A percentile compares a stretch with the other conserved stretches of the same genome.
Evolutionary conservation across 2,329 filamentous ascomycete species (phyloP).

Genomic region (Sordariomycetes sp.): DNA sequence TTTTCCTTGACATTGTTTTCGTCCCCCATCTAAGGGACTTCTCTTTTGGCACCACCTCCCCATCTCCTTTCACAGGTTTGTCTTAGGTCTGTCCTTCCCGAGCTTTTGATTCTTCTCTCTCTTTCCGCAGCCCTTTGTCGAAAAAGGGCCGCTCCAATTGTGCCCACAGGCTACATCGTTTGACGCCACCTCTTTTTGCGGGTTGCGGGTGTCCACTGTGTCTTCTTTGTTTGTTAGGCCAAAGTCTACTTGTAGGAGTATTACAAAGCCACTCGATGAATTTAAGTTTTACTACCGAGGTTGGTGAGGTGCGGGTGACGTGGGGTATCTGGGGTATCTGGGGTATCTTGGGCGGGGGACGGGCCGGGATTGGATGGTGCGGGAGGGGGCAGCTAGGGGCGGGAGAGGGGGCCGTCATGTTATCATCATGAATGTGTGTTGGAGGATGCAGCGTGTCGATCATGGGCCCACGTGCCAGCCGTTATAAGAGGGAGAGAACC

Average conservation of each 20-base stretch:
- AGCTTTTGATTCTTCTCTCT: not conserved
- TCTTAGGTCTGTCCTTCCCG: not conserved
- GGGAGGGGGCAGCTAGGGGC: not conserved
- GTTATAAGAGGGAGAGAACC: not conserved
- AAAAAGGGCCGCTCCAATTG: no score
- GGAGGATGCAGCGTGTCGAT: not conserved
- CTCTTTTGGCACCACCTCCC: not conserved
- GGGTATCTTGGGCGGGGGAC: not conserved
- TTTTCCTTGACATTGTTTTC: not conserved
- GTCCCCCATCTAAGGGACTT: not conserved
- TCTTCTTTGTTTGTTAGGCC: not conserved
- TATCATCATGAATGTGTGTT: not conserved
- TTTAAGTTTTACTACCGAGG: not conserved
- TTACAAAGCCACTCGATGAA: not conserved
- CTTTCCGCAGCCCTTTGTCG: not conserved
- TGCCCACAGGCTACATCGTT: not conserved
- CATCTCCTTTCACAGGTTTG: not conserved
- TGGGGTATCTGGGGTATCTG: not conserved
- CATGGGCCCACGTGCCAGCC: not conserved
- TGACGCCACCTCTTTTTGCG: not conserved
- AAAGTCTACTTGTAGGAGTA: not conserved
- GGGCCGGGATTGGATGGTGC: no score
- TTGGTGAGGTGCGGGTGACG: not conserved
- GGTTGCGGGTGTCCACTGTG: not conserved
- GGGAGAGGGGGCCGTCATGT: not conserved